Percentiles rank a stretch among this genome's conserved stretches.
Conservation (phyloP, 805 yeast genomes). For the Candida qinlingensis region DNA sequence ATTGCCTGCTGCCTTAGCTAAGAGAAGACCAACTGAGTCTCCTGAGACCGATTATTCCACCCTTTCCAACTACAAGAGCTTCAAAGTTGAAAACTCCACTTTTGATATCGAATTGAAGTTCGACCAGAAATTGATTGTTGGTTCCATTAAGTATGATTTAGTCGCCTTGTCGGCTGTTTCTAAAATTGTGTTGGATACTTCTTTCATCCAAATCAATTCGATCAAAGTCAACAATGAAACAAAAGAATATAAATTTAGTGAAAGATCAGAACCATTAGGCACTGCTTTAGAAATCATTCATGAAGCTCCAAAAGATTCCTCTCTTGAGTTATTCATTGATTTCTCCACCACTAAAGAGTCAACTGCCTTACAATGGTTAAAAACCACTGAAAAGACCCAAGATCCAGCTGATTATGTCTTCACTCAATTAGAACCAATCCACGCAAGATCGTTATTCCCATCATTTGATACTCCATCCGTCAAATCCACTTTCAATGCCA, state of each 20-base stretch:
- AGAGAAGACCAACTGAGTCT: slow-evolving; percentile 26
- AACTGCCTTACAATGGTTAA: slow-evolving; percentile 84
- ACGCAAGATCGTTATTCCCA: slow-evolving; percentile 83
- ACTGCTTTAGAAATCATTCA: slow-evolving; percentile 36
- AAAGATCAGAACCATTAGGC: slow-evolving; percentile 53
- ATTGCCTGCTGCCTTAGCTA: slow-evolving; percentile 26
- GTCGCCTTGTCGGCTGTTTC: slow-evolving; percentile 25
- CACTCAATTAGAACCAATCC: slow-evolving; percentile 90
- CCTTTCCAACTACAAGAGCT: slow-evolving; percentile 59
- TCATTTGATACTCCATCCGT: slow-evolving; percentile 88
- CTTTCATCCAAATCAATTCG: slow-evolving; percentile 45
- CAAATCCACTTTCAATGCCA: slow-evolving; percentile 58
- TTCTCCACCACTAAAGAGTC: slow-evolving; percentile 69
- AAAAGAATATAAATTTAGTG: slow-evolving; percentile 29
- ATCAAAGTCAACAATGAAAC: slow-evolving; percentile 39
- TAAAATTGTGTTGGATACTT: slow-evolving; percentile 60
- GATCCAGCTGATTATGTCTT: slow-evolving; percentile 54
- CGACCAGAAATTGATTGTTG: slow-evolving; percentile 43
- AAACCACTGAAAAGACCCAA: slow-evolving; percentile 43
- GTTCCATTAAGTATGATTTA: slow-evolving; percentile 48
- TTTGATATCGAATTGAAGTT: slow-evolving; percentile 54
- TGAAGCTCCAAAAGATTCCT: slow-evolving; percentile 6
- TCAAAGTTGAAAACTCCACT: slow-evolving; percentile 45
- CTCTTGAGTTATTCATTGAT: slow-evolving; percentile 33
- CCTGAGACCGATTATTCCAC: slow-evolving; percentile 75